phyloP scores from a whole-genome alignment of 805 yeast genomes.

The Candida awuae region DNA sequence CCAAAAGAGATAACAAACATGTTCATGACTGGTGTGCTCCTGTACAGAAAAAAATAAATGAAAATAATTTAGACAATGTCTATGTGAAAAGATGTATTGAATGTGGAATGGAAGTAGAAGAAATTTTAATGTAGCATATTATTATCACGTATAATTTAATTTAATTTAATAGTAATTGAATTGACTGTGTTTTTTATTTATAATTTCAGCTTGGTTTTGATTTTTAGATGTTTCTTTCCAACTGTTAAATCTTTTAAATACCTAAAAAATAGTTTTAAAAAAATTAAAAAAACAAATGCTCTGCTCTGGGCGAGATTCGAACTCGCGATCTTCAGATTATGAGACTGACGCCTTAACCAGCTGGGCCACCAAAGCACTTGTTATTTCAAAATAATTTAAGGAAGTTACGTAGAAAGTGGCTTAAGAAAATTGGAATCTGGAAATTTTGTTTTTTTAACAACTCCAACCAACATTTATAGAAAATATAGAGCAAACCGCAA shows the following conservation, averaged over 20 bases:
- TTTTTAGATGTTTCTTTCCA: not conserved
- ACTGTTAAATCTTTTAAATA: no score
- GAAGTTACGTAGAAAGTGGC: not conserved
- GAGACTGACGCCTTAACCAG: conserved; percentile 35
- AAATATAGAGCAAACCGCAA: no score
- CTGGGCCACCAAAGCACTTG: conserved; percentile 27
- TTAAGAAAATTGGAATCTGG: no score
- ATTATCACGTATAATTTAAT: no score
- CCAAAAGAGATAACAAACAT: conserved; percentile 47
- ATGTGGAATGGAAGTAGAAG: conserved; percentile 83
- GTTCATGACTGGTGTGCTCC: conserved; percentile 69
- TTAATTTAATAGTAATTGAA: no score
- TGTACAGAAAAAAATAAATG: conserved; percentile 24
- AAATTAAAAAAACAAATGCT: not conserved
- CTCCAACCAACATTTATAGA: no score
- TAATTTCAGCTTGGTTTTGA: not conserved
- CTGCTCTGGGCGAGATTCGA: conserved; percentile 34
- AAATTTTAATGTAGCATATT: conserved; percentile 41
- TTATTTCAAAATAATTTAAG: not conserved
- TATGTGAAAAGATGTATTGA: conserved; percentile 59
- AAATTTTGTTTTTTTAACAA: no score
- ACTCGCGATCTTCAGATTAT: conserved; percentile 36
- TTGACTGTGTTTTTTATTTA: no score
- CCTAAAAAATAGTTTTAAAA: not conserved
- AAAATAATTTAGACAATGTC: conserved; percentile 20